phyloP scores from a whole-genome alignment of 1,284 basidiomycete genomes.

The Papiliotrema flavescens region DNA sequence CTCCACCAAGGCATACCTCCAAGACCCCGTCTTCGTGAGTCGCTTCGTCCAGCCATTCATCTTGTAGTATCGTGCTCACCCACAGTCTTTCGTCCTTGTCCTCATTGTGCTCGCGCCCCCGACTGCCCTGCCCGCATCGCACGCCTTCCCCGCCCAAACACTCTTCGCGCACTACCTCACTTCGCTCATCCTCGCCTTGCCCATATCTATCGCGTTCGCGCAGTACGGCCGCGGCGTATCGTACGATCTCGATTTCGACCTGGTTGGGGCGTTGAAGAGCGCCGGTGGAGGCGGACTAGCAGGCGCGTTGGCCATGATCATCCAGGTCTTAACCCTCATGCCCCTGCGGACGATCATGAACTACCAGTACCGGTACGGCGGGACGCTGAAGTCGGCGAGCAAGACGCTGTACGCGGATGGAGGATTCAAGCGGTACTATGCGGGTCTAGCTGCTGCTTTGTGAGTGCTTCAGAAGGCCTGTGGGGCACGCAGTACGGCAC shows the following conservation, averaged over 20 bases:
- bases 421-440: conserved; percentile 75
- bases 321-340: conserved; percentile 83
- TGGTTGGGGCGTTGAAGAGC: conserved; percentile 65
- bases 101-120: conserved; percentile 36
- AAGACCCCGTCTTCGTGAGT: conserved; percentile 43
- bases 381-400: conserved; percentile 62
- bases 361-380: conserved; percentile 70
- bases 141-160: conserved; percentile 35
- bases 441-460: conserved; percentile 77
- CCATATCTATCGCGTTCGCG: conserved; percentile 34
- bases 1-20: conserved; percentile 31
- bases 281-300: conserved; percentile 81
- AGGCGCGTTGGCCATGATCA: conserved; percentile 79
- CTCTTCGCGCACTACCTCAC: conserved; percentile 28
- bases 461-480: conserved; percentile 24
- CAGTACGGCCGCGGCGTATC: conserved; percentile 36
- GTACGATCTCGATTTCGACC: conserved; percentile 63
- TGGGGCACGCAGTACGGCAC: too few species aligned
- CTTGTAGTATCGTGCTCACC: background rate
- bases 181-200: conserved; percentile 29
- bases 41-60: background rate
- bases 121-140: conserved; percentile 14
- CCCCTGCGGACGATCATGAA: conserved; percentile 76
- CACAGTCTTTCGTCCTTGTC: conserved; percentile 37
- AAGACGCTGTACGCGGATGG: conserved; percentile 69